Conservation (phyloP, 1,284 basidiomycete genomes). For the Taiwanofungus camphoratus region DNA sequence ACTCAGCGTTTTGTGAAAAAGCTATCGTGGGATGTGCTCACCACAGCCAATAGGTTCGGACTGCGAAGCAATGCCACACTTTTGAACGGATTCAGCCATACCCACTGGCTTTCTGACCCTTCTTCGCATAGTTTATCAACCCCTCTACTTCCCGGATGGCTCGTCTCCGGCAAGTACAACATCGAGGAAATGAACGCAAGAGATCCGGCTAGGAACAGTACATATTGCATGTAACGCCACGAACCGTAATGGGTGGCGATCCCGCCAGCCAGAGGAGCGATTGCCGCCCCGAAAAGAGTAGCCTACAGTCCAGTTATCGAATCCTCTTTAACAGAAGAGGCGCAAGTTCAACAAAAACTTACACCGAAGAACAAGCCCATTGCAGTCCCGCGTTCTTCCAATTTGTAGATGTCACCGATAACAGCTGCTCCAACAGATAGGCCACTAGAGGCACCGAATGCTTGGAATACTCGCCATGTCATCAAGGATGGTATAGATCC, state of each 20-base stretch:
- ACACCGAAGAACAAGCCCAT: slow-evolving; percentile 44
- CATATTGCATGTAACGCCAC: slow-evolving; percentile 65
- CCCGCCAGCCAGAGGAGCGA: slow-evolving; percentile 36
- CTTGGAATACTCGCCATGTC: slow-evolving; percentile 58
- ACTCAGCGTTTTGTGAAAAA: not conserved
- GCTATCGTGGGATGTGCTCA: slow-evolving; percentile 26
- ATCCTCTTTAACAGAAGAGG: too few species aligned
- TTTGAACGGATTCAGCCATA: slow-evolving; percentile 57
- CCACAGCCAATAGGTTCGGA: slow-evolving; percentile 51
- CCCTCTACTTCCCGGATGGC: slow-evolving; percentile 36
- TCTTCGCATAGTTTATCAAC: slow-evolving; percentile 27
- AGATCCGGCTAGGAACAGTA: slow-evolving; percentile 41
- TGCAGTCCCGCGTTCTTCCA: slow-evolving; percentile 41
- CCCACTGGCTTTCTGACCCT: slow-evolving; percentile 25
- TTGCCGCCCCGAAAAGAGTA: slow-evolving; percentile 30
- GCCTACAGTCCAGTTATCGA: slow-evolving; percentile 19
- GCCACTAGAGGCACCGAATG: slow-evolving; percentile 45
- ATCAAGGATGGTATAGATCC: slow-evolving; percentile 45
- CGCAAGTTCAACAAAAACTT: slow-evolving; percentile 13
- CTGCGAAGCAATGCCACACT: slow-evolving; percentile 49
- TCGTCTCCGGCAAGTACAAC: slow-evolving; percentile 56
- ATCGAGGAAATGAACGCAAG: slow-evolving; percentile 42
- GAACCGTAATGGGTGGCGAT: slow-evolving; percentile 49
- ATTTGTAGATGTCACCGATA: slow-evolving; percentile 44
- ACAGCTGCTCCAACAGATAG: slow-evolving; percentile 44